These are phyloP conservation scores for Penicillium cinerascens DNA, from an alignment of 495 filamentous ascomycete species.

Conservation along the genomic window DNA sequence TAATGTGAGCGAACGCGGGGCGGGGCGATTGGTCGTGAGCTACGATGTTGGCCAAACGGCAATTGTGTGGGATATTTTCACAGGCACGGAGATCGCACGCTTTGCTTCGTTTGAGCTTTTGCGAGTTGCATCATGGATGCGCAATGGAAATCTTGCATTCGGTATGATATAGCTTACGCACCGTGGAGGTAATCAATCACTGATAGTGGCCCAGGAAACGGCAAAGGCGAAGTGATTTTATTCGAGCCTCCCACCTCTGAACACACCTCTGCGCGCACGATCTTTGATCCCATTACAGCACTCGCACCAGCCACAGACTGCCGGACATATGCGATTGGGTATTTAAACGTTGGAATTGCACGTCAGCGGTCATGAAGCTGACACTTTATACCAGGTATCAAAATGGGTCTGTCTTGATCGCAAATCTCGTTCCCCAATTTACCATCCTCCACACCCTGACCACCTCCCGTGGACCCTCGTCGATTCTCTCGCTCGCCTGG, in stretches of 20 bases:
- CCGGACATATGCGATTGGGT: constrained; percentile 96
- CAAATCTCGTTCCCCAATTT: constrained; percentile 84
- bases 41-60: constrained; percentile 89
- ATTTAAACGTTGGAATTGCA: constrained; percentile 19
- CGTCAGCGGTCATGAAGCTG: not conserved
- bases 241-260: constrained; percentile 94
- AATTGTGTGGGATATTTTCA: constrained; percentile 95
- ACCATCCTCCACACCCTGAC: constrained; percentile 92
- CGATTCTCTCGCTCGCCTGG: constrained; percentile 89
- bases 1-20: constrained; percentile 84
- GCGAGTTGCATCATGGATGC: constrained; percentile 88
- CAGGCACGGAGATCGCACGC: constrained; percentile 82
- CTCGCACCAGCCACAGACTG: constrained; percentile 90
- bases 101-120: constrained; percentile 89
- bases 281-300: constrained; percentile 89
- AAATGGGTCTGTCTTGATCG: constrained; percentile 92
- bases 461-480: constrained; percentile 75
- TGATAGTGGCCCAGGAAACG: constrained; percentile 58
- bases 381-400: constrained; percentile 60
- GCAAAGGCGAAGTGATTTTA: constrained; percentile 87
- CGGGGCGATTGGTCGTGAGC: constrained; percentile 83
- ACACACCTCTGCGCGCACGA: constrained; percentile 87
- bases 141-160: constrained; percentile 95
- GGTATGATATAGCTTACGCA: constrained; percentile 50
- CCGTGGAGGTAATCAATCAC: not conserved